A percentile compares a stretch with the other conserved stretches of the same genome.
These are phyloP conservation scores for Coemansia guatemalensis DNA, from an alignment of 192 early-diverging fungal genomes.

Conservation along the genomic window DNA sequence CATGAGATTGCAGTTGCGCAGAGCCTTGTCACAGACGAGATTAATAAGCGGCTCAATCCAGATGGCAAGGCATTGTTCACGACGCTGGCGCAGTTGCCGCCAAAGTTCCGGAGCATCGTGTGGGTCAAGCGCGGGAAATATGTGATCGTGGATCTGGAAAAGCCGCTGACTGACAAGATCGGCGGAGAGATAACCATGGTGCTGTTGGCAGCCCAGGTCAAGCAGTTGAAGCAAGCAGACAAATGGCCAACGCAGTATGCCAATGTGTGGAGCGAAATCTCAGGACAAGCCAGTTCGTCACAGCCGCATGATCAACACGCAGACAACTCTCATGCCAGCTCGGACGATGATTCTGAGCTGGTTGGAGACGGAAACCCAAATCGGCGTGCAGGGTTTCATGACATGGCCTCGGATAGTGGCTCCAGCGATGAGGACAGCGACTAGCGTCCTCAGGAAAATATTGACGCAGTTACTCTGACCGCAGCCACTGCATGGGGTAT, in stretches of 20 bases:
- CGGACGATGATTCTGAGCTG: conserved; percentile 5
- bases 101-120: conserved; percentile 74
- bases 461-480: no score
- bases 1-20: conserved; percentile 63
- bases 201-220: conserved; percentile 72
- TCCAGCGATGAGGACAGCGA: conserved; percentile 10
- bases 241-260: conserved; percentile 41
- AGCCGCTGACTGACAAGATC: conserved; percentile 66
- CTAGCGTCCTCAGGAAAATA: not conserved
- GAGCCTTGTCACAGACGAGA: conserved; percentile 28
- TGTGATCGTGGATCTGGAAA: conserved; percentile 60
- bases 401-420: conserved; percentile 5
- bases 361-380: conserved; percentile 19
- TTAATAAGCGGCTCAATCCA: conserved; percentile 32
- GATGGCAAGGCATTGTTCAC: conserved; percentile 52
- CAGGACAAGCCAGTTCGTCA: conserved; percentile 2
- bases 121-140: conserved; percentile 80
- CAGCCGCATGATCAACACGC: not conserved
- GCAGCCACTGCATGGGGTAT: no score
- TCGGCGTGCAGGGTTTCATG: not conserved
- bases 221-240: conserved; percentile 56
- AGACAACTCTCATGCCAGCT: not conserved
- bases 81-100: conserved; percentile 69
- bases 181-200: conserved; percentile 75
- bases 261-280: conserved; percentile 18